phyloP scores from a whole-genome alignment of 495 filamentous ascomycete genomes.

The Neurospora sp. region DNA sequence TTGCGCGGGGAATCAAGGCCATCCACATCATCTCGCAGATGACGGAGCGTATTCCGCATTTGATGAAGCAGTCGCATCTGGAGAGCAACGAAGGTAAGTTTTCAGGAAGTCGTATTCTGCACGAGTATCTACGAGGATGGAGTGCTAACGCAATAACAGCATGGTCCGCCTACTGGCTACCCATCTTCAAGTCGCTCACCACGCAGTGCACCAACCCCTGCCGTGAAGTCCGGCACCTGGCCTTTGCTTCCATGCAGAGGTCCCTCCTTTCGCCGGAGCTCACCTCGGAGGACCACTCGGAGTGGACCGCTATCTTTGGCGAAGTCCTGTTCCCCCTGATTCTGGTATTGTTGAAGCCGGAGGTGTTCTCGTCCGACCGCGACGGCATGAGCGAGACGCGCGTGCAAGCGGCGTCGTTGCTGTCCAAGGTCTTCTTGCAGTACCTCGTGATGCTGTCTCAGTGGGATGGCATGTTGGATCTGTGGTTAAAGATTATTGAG shows the following conservation, averaged over 20 bases:
- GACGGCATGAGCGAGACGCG: constrained; percentile 92
- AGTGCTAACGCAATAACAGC: constrained; percentile 42
- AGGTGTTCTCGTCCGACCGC: constrained; percentile 88
- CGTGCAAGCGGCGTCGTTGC: constrained; percentile 79
- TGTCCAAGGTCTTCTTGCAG: constrained; percentile 93
- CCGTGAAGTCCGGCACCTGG: constrained; percentile 81
- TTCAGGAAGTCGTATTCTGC: background rate
- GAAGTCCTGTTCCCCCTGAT: constrained; percentile 96
- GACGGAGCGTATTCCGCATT: constrained; percentile 65
- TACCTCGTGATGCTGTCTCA: constrained; percentile 78
- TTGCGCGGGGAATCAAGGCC: constrained; percentile 69
- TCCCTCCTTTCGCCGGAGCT: constrained; percentile 72
- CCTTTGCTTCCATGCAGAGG: constrained; percentile 78
- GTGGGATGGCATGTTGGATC: constrained; percentile 83
- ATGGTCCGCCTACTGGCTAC: constrained; percentile 97
- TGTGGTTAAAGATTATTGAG: constrained; percentile 88
- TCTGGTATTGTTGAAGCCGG: constrained; percentile 78
- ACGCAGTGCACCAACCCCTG: constrained; percentile 91
- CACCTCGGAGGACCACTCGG: constrained; percentile 64
- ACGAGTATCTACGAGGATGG: background rate
- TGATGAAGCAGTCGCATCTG: constrained; percentile 88
- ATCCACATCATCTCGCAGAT: constrained; percentile 70
- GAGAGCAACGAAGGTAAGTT: constrained; percentile 69
- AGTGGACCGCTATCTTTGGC: constrained; percentile 92
- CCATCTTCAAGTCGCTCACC: constrained; percentile 80